Base-by-base conservation (phyloP, 805 yeast species). In the Starmera caribaea region DNA sequence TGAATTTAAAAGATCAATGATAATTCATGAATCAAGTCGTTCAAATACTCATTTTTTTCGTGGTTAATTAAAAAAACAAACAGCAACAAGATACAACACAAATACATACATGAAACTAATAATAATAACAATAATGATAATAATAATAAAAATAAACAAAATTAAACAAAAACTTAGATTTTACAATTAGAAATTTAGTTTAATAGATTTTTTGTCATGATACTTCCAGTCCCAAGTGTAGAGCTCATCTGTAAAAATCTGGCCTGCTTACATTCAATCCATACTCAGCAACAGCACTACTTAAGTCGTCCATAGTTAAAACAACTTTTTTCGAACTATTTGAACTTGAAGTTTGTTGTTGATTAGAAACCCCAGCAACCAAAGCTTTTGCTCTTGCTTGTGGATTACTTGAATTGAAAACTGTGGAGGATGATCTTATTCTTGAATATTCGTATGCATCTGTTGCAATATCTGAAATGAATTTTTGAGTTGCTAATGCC, bases 401-500 rank as follows among this genome's bases (percentile, higher is more conserved):
- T 8, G 96, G 95, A 54, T 86, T 86, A 34, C 84, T 71, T 5
- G 95, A 77, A 51, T 81, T 80, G 51, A 84, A 79, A n/a, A 89
- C 94, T 0, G 96, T 78, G 11, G 87, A 77, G 5, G 85, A 69
- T n/a, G 92, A 85, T 45, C 97, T 73, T 48, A 92, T 92, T 44
- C 97, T 69, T 8, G 96, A 84, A 56, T 87, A 89, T 57, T 92
- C 98, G 57, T 87, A 92, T 0, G 98, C 97, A 55, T 92, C 97
- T 13, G 88, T 86, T 2, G 98, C 96, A 27, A 92, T 80, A 57
- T 92, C 98, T 44, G 89, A 78, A 24, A 92, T 74, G 58, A 92
- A 92, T 56, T 92, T 92, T 54, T 94, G 98, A 0, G 98, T 92
- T 1, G 98, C 97, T 41, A 92, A 66, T 0, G 97, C 97, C 37